phyloP scores from a whole-genome alignment of 305 asterid species.

The Lippia alba region DNA sequence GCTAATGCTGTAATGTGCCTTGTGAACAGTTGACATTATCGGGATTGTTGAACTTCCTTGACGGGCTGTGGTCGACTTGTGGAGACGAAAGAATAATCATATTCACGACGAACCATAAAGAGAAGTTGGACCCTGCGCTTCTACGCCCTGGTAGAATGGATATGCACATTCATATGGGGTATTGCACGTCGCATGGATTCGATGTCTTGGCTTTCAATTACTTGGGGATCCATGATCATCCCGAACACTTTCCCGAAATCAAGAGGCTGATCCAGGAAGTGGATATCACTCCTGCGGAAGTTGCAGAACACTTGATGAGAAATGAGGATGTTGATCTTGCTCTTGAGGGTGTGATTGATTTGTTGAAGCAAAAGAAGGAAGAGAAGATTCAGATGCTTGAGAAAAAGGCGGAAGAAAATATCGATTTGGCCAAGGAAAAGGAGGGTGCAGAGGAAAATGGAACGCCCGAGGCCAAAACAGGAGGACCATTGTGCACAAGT shows the following conservation, averaged over 20 bases:
- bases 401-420: background rate
- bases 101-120: slow-evolving; percentile 61
- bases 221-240: slow-evolving; percentile 41
- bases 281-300: slow-evolving; percentile 64
- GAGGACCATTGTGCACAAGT: slow-evolving; percentile 16
- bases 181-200: slow-evolving; percentile 49
- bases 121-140: slow-evolving; percentile 58
- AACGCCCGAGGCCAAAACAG: background rate
- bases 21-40: slow-evolving; percentile 50
- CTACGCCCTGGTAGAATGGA: slow-evolving; percentile 62
- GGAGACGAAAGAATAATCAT: slow-evolving; percentile 57
- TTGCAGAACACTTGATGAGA: slow-evolving; percentile 80
- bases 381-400: background rate
- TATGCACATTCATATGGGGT: slow-evolving; percentile 60
- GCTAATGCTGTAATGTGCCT: slow-evolving; percentile 2
- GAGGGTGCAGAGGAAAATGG: background rate
- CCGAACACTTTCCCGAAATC: slow-evolving; percentile 30
- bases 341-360: slow-evolving; percentile 54
- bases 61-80: slow-evolving; percentile 58
- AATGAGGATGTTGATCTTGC: slow-evolving; percentile 59
- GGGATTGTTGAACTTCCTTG: slow-evolving; percentile 56
- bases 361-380: slow-evolving; percentile 51
- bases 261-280: slow-evolving; percentile 46
- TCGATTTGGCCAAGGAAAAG: background rate
- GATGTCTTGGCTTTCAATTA: slow-evolving; percentile 47